Base-by-base conservation (phyloP, 768 basidiomycete genomes). In the Mycena rosella region DNA sequence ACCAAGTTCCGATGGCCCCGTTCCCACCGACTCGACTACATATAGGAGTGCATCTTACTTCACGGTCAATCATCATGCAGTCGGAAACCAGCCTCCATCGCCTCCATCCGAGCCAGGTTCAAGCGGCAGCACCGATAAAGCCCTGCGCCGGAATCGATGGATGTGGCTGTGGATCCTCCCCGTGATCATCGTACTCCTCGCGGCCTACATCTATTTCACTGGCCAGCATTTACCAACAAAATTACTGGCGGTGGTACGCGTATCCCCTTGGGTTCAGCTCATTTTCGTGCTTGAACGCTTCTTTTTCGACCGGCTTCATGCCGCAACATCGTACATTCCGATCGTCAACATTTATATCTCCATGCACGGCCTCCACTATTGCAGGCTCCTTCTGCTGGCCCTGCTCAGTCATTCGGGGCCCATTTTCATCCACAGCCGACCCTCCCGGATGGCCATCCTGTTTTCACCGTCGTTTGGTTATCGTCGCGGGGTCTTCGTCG, bases 101-200 rank as follows among this genome's bases (percentile, higher is more conserved):
- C 58, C 58, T 48, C 58, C 58, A 5, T 34, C 58, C 58, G 44
- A 59, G 17, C 30, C 47, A 48, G 32, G 32, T 18, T 47, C 58
- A 59, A 48, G 45, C n/a, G 22, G 44, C n/a, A 48, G 45, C 58
- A 26, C 34, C 14, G 26, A 34, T 14, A 24, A 59, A 24, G 14
- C 10, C 7, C 58, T 32, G 22, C 45, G 45, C 8, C 32, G 15
- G 32, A 34, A 15, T 18, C 7, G 45, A 26, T 59, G 58, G 58
- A 7, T 47, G 22, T 22, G n/a, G n/a, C n/a, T n/a, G 4, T 59
- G 58, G 58, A 30, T 59, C 27, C 44, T 59, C n/a, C n/a, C n/a
- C 20, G 6, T 44, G 6, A 10, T 59, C 26, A 7, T 10, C 20
- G 0, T 36, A 5, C 30, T 59, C n/a, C 17, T 48, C 27, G 27